Evolutionary conservation across 768 basidiomycete genomes (phyloP), one percentile per base, ranked within the genome.

Genomic region (Mrakia hoshinonis): DNA sequence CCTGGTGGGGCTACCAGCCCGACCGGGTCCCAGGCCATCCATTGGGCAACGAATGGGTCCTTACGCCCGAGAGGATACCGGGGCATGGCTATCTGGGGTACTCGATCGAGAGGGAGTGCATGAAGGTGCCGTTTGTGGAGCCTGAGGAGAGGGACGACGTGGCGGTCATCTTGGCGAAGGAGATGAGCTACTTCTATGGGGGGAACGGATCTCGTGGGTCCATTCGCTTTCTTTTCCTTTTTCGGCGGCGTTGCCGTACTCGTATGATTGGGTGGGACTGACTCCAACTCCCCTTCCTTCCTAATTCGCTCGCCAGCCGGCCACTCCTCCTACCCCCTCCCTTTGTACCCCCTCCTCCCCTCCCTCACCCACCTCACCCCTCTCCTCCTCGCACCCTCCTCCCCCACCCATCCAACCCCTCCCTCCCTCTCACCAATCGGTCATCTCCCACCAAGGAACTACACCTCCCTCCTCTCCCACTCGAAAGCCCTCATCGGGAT

Each of bases 401-500:
- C 58, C 34, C 7, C 36, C 31, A 5, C 58, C 36, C 22, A 15
- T 5, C 34, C 58, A 13, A 9, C 34, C 13, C 58, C 58, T 1
- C 1, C 36, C 4, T 61, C 58, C 58, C 58, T 61, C 31, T 18
- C 31, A 6, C 58, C 58, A 7, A 29, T 61, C 20, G 34, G 34
- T 22, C 58, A 51, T 48, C 51, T 43, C 49, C 29, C 48, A n/a
- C 51, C 48, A 38, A 43, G 10, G 39, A 51, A 51, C 13, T 47
- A 46, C 26, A 2, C 51, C 29, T 39, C 31, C 49, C 63, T 39
- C n/a, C 61, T 69, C 68, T 64, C 66, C 20, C 63, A 61, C 26
- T 69, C 67, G 20, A 38, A 61, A 52, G 74, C 67, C n/a, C 62
- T 74, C 22, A 36, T 74, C n/a, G 74, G 74, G 26, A 65, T 72